phyloP scores from a whole-genome alignment of 768 basidiomycete species.

The Russula olivacea region DNA sequence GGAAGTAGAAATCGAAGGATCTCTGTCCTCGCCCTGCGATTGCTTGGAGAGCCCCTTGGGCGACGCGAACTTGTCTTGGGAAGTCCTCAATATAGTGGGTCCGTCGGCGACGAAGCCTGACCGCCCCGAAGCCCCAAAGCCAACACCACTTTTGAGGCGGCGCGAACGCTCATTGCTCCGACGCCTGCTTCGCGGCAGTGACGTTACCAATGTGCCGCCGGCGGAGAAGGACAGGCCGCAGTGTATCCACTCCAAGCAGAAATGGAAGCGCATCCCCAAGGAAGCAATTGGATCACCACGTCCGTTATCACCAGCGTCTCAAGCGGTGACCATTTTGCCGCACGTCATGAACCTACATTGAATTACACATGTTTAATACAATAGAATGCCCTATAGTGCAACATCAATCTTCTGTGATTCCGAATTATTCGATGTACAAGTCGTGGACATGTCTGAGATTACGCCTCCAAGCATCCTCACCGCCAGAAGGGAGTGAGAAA shows the following conservation, averaged over 20 bases:
- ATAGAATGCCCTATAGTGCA: not conserved
- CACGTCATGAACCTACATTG: not conserved
- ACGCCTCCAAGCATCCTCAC: not conserved
- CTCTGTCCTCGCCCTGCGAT: not conserved
- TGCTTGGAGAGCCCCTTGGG: not conserved
- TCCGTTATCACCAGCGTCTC: slow-evolving; percentile 4
- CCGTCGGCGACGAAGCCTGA: slow-evolving; percentile 2
- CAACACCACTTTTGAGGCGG: slow-evolving; percentile 16
- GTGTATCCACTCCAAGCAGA: not conserved
- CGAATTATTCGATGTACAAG: not conserved
- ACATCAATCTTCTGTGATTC: not conserved
- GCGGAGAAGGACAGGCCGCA: not conserved
- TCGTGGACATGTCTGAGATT: not conserved
- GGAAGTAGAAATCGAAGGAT: not conserved
- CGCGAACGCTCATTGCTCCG: slow-evolving; percentile 18
- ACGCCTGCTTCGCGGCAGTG: slow-evolving; percentile 2
- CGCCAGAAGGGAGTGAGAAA: not conserved
- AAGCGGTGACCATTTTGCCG: not conserved
- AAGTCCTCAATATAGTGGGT: not conserved
- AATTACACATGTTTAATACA: not conserved
- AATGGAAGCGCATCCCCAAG: slow-evolving; percentile 13
- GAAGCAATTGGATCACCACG: slow-evolving; percentile 16
- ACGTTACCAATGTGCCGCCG: not conserved
- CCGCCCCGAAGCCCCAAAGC: slow-evolving; percentile 15
- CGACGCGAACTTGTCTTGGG: slow-evolving; percentile 11